A percentile compares a stretch with the other conserved stretches of the same genome.
Conservation (phyloP, 306 rosid species). For the Pueraria montana region DNA sequence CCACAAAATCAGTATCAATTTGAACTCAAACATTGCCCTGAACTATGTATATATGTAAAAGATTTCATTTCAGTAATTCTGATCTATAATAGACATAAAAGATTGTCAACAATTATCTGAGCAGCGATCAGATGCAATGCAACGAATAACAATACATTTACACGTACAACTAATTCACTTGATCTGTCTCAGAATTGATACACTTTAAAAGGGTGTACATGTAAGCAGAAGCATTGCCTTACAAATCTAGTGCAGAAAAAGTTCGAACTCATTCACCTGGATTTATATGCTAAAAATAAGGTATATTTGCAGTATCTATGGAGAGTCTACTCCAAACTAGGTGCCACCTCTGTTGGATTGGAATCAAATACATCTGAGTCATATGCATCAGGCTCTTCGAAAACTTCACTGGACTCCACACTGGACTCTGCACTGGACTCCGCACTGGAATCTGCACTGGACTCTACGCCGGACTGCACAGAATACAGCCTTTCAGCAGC, state of each 20-base stretch:
- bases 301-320: conserved; percentile 40
- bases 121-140: background rate
- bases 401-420: conserved; percentile 46
- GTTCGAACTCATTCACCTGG: conserved; percentile 47
- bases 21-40: background rate
- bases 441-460: background rate
- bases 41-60: background rate
- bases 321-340: conserved; percentile 78
- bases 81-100: background rate
- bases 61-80: background rate
- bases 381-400: conserved; percentile 81
- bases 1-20: background rate
- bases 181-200: conserved; percentile 6
- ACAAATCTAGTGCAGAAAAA: conserved; percentile 43
- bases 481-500: conserved; percentile 84
- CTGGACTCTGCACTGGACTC: background rate
- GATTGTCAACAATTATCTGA: conserved; percentile 5
- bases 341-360: conserved; percentile 98
- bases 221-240: conserved; percentile 49
- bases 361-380: conserved; percentile 87
- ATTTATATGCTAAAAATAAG: conserved; percentile 41
- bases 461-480: conserved; percentile 66
- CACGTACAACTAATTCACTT: conserved; percentile 11
- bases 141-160: conserved; percentile 24
- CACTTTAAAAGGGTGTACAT: conserved; percentile 21